Conservation (phyloP, 2,329 filamentous ascomycete species). For the Paramyrothecium sp. region DNA sequence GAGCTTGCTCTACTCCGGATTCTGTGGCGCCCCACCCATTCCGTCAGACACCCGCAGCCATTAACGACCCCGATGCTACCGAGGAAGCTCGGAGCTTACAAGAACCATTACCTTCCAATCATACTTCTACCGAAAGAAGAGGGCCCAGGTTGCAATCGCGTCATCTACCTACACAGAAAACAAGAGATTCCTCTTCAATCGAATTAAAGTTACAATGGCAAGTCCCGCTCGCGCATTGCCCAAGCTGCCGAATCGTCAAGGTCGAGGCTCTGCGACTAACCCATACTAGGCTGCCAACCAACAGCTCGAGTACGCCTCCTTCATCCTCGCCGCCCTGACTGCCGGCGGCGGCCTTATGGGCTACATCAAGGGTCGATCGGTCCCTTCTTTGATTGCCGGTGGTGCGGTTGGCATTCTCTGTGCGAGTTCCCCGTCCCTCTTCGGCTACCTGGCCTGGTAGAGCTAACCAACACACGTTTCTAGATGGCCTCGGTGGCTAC, state of each 20-base stretch:
- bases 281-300: slow-evolving; percentile 13
- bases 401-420: slow-evolving; percentile 72
- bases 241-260: neutral
- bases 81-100: neutral
- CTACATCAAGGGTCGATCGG: slow-evolving; percentile 78
- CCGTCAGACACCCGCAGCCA: neutral
- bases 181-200: neutral
- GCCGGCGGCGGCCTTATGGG: slow-evolving; percentile 85
- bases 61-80: neutral
- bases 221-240: neutral
- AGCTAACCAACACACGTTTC: neutral
- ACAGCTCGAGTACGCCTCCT: slow-evolving; percentile 59
- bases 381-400: slow-evolving; percentile 85
- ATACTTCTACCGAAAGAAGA: neutral
- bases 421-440: slow-evolving; percentile 31
- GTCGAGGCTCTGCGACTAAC: neutral
- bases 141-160: neutral
- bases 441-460: neutral
- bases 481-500: slow-evolving; percentile 76
- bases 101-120: neutral
- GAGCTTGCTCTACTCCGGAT: no score
- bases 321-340: slow-evolving; percentile 76
- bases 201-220: neutral
- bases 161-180: neutral
- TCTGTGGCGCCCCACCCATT: neutral